Conservation (phyloP, 2,329 filamentous ascomycete genomes). For the Xylaria sp. region DNA sequence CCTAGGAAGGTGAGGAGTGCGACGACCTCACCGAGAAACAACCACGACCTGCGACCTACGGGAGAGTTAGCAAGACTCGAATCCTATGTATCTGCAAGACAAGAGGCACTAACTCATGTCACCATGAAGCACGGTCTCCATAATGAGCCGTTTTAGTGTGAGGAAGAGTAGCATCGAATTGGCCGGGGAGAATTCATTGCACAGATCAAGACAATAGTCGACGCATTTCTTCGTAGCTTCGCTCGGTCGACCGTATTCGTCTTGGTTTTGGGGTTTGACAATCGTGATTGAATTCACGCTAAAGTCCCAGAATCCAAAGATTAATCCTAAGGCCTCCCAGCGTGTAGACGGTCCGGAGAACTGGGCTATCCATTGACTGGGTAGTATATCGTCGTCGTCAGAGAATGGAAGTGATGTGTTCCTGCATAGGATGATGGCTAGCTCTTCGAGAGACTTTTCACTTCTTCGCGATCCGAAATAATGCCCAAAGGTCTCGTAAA, state of each 20-base stretch:
- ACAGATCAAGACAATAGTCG: slow-evolving; percentile 44
- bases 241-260: slow-evolving; percentile 31
- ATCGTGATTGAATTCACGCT: slow-evolving; percentile 24
- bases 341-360: slow-evolving; percentile 54
- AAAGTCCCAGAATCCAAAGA: slow-evolving; percentile 50
- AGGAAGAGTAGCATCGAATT: slow-evolving; percentile 39
- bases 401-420: slow-evolving; percentile 54
- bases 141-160: slow-evolving; percentile 19
- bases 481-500: slow-evolving; percentile 50
- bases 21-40: slow-evolving; percentile 43
- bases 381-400: slow-evolving; percentile 52
- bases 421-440: slow-evolving; percentile 52
- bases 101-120: slow-evolving; percentile 33
- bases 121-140: slow-evolving; percentile 25
- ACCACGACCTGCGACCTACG: slow-evolving; percentile 46
- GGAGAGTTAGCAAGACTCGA: slow-evolving; percentile 16
- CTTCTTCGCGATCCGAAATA: slow-evolving; percentile 45
- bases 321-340: slow-evolving; percentile 58
- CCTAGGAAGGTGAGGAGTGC: slow-evolving; percentile 59
- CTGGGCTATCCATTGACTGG: slow-evolving; percentile 54
- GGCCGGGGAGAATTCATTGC: slow-evolving; percentile 45
- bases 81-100: neutral
- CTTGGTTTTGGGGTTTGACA: slow-evolving; percentile 16
- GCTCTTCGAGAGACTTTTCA: slow-evolving; percentile 49
- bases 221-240: slow-evolving; percentile 40